Evolutionary conservation across 768 basidiomycete species (phyloP).

Genomic region (Serendipita sp.): DNA sequence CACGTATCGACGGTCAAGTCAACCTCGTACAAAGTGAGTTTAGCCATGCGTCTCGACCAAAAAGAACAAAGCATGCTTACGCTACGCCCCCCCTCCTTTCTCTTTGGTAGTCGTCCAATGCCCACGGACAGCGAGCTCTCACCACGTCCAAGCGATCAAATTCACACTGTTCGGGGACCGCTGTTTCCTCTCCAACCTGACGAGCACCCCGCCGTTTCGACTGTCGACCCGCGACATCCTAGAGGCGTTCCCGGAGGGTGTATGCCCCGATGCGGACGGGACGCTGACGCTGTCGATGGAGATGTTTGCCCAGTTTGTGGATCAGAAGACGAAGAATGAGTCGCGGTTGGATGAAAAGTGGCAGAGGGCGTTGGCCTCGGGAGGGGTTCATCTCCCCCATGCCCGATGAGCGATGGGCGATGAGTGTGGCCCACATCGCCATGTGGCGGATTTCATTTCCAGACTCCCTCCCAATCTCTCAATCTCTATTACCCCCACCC

Average conservation of each 20-base stretch:
- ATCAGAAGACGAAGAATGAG: neutral
- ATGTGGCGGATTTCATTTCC: too few relatives aligned
- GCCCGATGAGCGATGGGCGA: neutral
- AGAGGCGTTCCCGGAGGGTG: neutral
- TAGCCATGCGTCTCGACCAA: too few relatives aligned
- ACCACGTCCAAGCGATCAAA: slow-evolving; percentile 1
- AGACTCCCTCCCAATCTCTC: too few relatives aligned
- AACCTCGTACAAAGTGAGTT: neutral
- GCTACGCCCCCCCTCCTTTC: too few relatives aligned
- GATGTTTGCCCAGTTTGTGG: neutral
- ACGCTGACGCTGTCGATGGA: neutral
- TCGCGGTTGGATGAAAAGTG: neutral
- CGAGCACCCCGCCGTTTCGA: neutral
- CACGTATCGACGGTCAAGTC: slow-evolving; percentile 1
- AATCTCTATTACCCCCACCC: neutral
- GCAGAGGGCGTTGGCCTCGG: neutral
- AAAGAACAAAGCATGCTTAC: too few relatives aligned
- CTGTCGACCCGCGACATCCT: neutral
- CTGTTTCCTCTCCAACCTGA: neutral
- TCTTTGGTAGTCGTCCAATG: neutral
- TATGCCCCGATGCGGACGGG: neutral
- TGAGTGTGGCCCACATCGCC: too few relatives aligned
- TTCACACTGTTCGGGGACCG: neutral
- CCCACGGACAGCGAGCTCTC: neutral
- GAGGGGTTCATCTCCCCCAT: neutral